These are phyloP conservation scores for Salix purpurea DNA, from an alignment of 345 rosid species.

Conservation along the genomic window DNA sequence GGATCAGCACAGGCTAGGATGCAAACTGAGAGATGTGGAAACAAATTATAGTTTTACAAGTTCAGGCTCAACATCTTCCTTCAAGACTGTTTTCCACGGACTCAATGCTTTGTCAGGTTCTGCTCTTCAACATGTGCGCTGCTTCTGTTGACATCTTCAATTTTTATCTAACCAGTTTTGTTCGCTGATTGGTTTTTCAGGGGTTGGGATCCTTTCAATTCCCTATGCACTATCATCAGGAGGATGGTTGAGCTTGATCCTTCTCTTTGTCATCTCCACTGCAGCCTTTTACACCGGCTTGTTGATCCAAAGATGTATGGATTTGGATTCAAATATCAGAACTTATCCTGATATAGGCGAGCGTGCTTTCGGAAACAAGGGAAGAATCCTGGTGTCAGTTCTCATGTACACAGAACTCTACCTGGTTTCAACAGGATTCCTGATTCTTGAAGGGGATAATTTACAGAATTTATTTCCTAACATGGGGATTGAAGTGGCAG, in stretches of 20 bases:
- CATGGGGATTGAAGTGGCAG: slow-evolving; percentile 42
- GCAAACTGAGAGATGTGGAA: slow-evolving; percentile 29
- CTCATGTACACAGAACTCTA: slow-evolving; percentile 79
- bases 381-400: slow-evolving; percentile 48
- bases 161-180: not conserved
- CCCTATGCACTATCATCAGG: slow-evolving; percentile 85
- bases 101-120: slow-evolving; percentile 70
- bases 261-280: slow-evolving; percentile 52
- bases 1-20: not conserved
- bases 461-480: slow-evolving; percentile 54
- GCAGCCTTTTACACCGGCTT: slow-evolving; percentile 67
- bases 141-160: not conserved
- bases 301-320: slow-evolving; percentile 79
- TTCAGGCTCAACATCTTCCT: slow-evolving; percentile 36
- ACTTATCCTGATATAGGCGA: slow-evolving; percentile 83
- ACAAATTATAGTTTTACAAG: slow-evolving; percentile 5
- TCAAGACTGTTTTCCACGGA: slow-evolving; percentile 58
- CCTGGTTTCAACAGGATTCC: slow-evolving; percentile 73
- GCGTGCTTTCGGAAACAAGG: slow-evolving; percentile 69
- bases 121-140: not conserved
- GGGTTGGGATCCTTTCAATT: slow-evolving; percentile 80
- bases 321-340: slow-evolving; percentile 51
- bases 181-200: slow-evolving; percentile 27
- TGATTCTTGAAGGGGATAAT: slow-evolving; percentile 90
- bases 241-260: slow-evolving; percentile 76